Conservation (phyloP, 139 green algal genomes). For the Zygnema cylindricum region DNA sequence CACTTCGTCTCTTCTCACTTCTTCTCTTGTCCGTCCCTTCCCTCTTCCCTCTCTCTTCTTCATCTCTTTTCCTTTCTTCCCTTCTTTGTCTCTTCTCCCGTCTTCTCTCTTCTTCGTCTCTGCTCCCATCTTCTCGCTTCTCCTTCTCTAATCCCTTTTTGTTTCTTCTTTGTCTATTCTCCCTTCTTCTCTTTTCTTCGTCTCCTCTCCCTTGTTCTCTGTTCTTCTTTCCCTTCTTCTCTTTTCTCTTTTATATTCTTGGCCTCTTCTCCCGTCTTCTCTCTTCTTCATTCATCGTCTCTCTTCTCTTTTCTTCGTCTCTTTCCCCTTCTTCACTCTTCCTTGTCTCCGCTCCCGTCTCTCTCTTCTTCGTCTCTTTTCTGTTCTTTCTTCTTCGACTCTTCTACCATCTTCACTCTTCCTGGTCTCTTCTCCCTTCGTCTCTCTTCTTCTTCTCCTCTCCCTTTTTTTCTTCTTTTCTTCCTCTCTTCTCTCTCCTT, state of each 20-base stretch:
- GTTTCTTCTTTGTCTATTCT: not conserved
- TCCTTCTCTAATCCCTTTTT: not conserved
- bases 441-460: too few species aligned
- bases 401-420: too few species aligned
- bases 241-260: conserved; percentile 4
- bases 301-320: not conserved
- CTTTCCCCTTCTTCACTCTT: not conserved
- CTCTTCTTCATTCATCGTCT: not conserved
- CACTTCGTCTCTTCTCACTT: not conserved
- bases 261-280: not conserved
- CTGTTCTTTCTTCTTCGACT: too few species aligned
- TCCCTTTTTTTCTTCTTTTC: too few species aligned
- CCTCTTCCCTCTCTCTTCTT: not conserved
- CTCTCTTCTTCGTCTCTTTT: not conserved
- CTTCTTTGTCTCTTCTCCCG: not conserved
- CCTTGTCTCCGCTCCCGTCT: not conserved
- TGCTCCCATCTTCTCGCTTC: not conserved
- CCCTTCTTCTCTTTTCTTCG: not conserved
- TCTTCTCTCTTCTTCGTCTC: not conserved
- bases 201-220: not conserved
- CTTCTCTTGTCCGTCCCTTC: conserved; percentile 5
- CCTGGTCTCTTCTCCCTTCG: too few species aligned
- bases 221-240: not conserved
- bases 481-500: too few species aligned
- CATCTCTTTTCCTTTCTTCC: too few species aligned